Evolutionary conservation across 331 rosid genomes (phyloP).

Genomic region (Phaseolus coccineus): DNA sequence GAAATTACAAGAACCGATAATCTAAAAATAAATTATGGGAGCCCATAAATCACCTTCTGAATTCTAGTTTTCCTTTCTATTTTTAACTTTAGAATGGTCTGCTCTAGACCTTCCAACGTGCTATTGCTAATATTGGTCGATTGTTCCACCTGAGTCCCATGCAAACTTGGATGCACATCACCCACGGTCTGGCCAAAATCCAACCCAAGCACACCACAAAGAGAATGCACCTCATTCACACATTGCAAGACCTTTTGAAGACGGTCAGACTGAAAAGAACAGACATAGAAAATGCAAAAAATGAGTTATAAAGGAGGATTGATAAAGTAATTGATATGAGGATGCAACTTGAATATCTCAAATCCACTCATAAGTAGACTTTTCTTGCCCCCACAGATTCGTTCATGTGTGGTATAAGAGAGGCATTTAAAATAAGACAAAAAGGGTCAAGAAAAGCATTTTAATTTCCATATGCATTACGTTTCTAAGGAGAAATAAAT

Average conservation of each 20-base stretch:
- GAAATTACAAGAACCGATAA: conserved; percentile 18
- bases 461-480: neutral
- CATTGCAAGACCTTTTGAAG: conserved; percentile 87
- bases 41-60: conserved; percentile 63
- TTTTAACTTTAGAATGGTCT: conserved; percentile 72
- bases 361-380: neutral
- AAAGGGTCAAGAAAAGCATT: neutral
- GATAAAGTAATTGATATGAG: neutral
- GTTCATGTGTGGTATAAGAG: neutral
- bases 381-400: neutral
- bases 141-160: conserved; percentile 69
- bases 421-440: neutral
- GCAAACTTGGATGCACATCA: conserved; percentile 95
- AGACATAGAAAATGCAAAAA: conserved; percentile 19
- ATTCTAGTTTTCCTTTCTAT: conserved; percentile 76
- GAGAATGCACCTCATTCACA: conserved; percentile 90
- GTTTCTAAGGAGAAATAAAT: neutral
- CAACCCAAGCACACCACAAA: conserved; percentile 86
- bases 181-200: conserved; percentile 89
- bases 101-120: conserved; percentile 93
- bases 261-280: conserved; percentile 78
- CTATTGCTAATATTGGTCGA: conserved; percentile 85
- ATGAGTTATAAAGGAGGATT: conserved; percentile 8
- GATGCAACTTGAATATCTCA: neutral
- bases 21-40: conserved; percentile 17